Base-by-base conservation (phyloP, 371 early-diverging fungal genomes). In the Mucor plumbeus region DNA sequence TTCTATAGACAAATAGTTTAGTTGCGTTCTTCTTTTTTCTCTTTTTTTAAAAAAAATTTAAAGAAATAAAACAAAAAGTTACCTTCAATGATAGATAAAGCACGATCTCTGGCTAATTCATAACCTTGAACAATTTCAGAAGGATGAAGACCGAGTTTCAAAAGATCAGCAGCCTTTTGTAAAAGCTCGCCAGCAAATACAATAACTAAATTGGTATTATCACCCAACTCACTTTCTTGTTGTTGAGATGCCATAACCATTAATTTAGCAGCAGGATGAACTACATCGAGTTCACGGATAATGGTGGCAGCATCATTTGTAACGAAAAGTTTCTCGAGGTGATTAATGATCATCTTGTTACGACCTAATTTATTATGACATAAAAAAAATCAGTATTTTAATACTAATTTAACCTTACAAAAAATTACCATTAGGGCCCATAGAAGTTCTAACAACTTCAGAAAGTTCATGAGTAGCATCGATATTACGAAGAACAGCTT, bases 291-390 rank as follows among this genome's bases (percentile, higher is more conserved):
- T 72, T 97, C 98, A 71, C 94, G 92, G 75, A 99, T 93, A 74
- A 99, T 99, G 60, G 99, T 99, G 21, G 99, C 99, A 50, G 99
- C 99, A 85, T 99, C 99, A 83, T 93, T 97, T 17, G 99, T 99
- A 57, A 99, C 98, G 77, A 99, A 94, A 59, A 99, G 88, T 82
- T 97, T 97, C 70, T 97, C 97, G 72, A 97, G 84, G 79, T 97
- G 96, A 76, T 98, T 98, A 79, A 99, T 93, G 71, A 99, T 96
- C 92, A 99, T 97, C 85, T 99, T 99, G 87, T 99, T 99, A 72
- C 97, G 93, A 39, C 99, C 99, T 94, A 77, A 7, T 19, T n/a
- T 7, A 26, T 26, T 1, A 26, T 1, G 1, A 26, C 9, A 8
- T 19, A 19, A 9, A 19, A 47, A 17, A 19, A 4, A 47, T n/a